Base-by-base conservation (phyloP, 2,329 filamentous ascomycete genomes). In the Colletotrichum australisinense region DNA sequence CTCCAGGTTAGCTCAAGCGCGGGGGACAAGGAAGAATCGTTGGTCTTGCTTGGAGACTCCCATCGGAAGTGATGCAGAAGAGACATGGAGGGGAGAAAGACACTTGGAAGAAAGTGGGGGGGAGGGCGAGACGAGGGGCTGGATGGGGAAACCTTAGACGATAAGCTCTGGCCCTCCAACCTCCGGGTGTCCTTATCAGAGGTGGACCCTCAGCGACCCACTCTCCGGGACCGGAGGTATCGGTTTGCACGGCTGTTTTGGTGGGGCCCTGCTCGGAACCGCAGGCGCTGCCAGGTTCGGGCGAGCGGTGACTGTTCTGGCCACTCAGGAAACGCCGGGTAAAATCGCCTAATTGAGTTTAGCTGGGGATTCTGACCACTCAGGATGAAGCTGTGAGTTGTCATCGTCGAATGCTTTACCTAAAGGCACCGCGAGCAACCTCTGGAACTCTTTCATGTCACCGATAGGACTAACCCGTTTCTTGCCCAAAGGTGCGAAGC, bases 161-260 rank as follows among this genome's bases (percentile, higher is more conserved):
- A 73, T 73, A 73, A 73, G 71, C 71, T 73, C 49, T 63, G 49
- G 63, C 6, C 28, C n/a, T 35, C 26, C 52, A n/a, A 49, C 28
- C n/a, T 35, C 26, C 63, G 28, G 63, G 52, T 24, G 70, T 66
- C 62, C 67, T 73, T 70, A 73, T 73, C 67, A 62, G n/a, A 5
- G 62, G 69, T 59, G 59, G 60, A 56, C 28, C 46, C 1, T 19
- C 0, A 1, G 1, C 4, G 35, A 4, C 28, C 38, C 62, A 26
- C 28, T 30, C 22, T 49, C 67, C 60, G 60, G 71, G 22, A 66
- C 67, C 71, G 71, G 71, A 66, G 60, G 16, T 12, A 6, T 42
- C 66, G 58, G 30, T 35, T 59, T 56, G 66, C 24, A 26, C 66
- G 70, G 66, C 32, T 32, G 24, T 3, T 22, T 11, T 14, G 42